A percentile compares a stretch with the other conserved stretches of the same genome.
phyloP scores from a whole-genome alignment of 148 eudicot species.

The Vaccinium vitisidaea region DNA sequence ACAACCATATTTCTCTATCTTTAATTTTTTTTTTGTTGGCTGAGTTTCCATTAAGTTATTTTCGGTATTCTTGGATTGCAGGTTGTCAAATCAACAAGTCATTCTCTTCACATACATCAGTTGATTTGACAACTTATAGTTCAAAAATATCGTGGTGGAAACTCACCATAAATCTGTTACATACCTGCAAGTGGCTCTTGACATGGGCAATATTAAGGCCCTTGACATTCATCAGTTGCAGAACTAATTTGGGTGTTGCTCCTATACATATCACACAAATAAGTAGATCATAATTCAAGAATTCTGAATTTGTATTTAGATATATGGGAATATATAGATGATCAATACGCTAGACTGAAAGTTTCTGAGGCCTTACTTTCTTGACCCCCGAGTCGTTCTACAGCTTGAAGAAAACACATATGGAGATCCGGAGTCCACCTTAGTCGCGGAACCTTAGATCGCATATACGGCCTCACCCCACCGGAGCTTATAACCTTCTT shows the following conservation, averaged over 20 bases:
- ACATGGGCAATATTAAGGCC: constrained; percentile 28
- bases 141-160: too few species aligned
- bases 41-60: too few species aligned
- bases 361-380: constrained; percentile 17
- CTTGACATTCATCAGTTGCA: constrained; percentile 21
- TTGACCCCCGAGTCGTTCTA: constrained; percentile 30
- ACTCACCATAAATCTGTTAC: too few species aligned
- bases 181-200: constrained; percentile 27
- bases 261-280: background rate
- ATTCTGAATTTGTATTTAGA: background rate
- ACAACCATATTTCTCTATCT: background rate
- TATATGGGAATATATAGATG: background rate
- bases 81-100: too few species aligned
- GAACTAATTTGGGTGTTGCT: constrained; percentile 28
- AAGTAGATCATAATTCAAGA: background rate
- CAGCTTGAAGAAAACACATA: constrained; percentile 28
- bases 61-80: too few species aligned
- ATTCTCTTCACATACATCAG: too few species aligned
- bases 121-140: too few species aligned
- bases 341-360: background rate
- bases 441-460: constrained; percentile 32
- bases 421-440: constrained; percentile 39
- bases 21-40: background rate
- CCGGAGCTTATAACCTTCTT: background rate
- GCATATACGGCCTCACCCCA: constrained; percentile 22